Base-by-base conservation (phyloP, 768 basidiomycete genomes). In the Dioszegia hungarica region DNA sequence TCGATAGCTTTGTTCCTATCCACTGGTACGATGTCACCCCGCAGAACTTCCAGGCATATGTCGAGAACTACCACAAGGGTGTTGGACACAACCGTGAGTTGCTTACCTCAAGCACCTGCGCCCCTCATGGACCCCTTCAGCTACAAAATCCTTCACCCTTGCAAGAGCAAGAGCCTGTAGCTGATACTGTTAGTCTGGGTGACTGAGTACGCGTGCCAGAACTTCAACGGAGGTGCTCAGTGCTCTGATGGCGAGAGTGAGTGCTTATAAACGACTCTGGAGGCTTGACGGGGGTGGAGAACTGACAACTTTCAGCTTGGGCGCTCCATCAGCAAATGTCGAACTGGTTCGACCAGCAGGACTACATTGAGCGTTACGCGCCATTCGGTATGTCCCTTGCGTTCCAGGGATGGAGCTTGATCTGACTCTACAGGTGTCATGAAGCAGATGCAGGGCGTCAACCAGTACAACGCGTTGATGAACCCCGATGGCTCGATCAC, bases 21-120 rank as follows among this genome's bases (percentile, higher is more conserved):
- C 92, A 95, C 71, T 85, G 78, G 72, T 94, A 95, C 72, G 84
- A 82, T 48, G 82, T 78, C 14, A 56, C 77, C 14, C 59, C 80
- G 2, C 47, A 78, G 0, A 78, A 78, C 10, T 80, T 90, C 68
- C 79, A 83, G 51, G n/a, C 55, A 12, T 86, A 84, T 74, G 72
- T 86, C 46, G 64, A 66, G 9, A 63, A 71, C 54, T 74, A 67
- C 67, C 69, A 74, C 62, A 66, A 62, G 33, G 70, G 70, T 1
- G 24, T 51, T 3, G 36, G 36, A 6, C 36, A 37, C 36, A 51
- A 51, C 24, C 14, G 20, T 28, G 24, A 29, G 29, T 19, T 5
- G 2, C 29, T 47, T 12, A 3, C 25, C 6, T 47, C 24, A 11
- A 12, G n/a, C n/a, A n/a, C n/a, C n/a, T n/a, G n/a, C n/a, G n/a